phyloP scores from a whole-genome alignment of 192 early-diverging fungal genomes.

The Backusella macrospora region DNA sequence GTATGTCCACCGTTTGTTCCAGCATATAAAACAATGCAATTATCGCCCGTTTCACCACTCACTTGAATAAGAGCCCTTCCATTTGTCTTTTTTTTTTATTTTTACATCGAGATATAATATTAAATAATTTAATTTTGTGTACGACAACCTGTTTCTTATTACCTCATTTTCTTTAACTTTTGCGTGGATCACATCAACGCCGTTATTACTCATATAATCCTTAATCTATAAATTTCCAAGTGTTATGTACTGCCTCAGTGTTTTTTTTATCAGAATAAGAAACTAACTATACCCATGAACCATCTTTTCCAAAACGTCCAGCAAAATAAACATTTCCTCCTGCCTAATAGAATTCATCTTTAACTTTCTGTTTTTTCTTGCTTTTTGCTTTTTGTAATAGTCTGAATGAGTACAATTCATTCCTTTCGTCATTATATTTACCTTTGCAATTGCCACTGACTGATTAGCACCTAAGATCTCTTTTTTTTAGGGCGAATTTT shows the following conservation, averaged over 20 bases:
- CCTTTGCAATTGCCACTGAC: conserved; percentile 79
- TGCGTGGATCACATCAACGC: conserved; percentile 69
- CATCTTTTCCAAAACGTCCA: conserved; percentile 87
- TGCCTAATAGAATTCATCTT: conserved; percentile 43
- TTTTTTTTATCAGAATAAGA: too few relatives aligned
- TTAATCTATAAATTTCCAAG: conserved; percentile 38
- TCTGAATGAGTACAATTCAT: background rate
- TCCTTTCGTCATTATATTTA: conserved; percentile 12
- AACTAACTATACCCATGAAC: conserved; percentile 54
- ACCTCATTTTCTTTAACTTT: conserved; percentile 53
- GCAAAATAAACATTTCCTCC: conserved; percentile 70
- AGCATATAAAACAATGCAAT: conserved; percentile 82
- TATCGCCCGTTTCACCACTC: too few relatives aligned
- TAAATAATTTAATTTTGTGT: background rate
- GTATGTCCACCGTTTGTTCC: conserved; percentile 73
- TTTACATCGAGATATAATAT: background rate
- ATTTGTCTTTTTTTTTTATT: conserved; percentile 70
- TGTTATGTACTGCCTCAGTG: background rate
- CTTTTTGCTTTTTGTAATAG: background rate
- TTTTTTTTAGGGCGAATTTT: background rate
- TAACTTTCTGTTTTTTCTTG: background rate
- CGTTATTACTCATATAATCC: conserved; percentile 60
- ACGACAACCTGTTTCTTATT: conserved; percentile 1
- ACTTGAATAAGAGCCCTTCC: too few relatives aligned
- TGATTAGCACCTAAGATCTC: conserved; percentile 78